These are phyloP conservation scores for Heliocybe sulcata DNA, from an alignment of 1,284 basidiomycete genomes.

Conservation along the genomic window DNA sequence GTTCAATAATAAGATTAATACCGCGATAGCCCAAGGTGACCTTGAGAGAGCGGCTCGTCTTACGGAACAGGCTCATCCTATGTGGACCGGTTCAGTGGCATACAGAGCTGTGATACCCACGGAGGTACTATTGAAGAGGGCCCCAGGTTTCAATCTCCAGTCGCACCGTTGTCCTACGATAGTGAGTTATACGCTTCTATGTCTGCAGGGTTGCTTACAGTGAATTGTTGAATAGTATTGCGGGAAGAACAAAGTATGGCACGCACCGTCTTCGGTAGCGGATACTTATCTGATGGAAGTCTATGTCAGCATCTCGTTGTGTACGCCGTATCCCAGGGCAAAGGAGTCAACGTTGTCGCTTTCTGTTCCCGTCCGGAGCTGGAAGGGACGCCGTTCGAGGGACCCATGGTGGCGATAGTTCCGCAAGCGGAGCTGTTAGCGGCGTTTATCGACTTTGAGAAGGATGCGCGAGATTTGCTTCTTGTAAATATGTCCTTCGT, in stretches of 20 bases:
- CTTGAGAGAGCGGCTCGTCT: conserved; percentile 5
- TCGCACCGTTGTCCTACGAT: conserved; percentile 21
- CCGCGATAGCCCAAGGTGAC: conserved; percentile 10
- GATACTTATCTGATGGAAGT: too few species aligned
- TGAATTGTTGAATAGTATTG: conserved; percentile 16
- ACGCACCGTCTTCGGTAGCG: background rate
- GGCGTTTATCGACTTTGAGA: conserved; percentile 22
- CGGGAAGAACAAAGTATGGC: conserved; percentile 22
- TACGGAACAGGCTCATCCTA: conserved; percentile 21
- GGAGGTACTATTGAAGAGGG: conserved; percentile 12
- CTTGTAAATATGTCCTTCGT: conserved; percentile 11
- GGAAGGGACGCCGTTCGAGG: conserved; percentile 17
- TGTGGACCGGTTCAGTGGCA: conserved; percentile 26
- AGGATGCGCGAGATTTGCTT: conserved; percentile 22
- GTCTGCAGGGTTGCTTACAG: background rate
- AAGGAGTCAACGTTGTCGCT: conserved; percentile 23
- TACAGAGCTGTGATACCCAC: conserved; percentile 29
- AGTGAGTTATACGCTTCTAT: too few species aligned
- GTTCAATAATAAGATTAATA: conserved; percentile 13
- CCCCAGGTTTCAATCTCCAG: conserved; percentile 12
- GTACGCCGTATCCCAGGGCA: conserved; percentile 23
- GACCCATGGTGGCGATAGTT: conserved; percentile 20
- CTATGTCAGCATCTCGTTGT: conserved; percentile 22
- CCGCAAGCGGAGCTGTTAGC: conserved; percentile 17
- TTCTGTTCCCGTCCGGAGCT: conserved; percentile 17